These are phyloP conservation scores for Styphnolobium japonicum DNA, from an alignment of 306 rosid species.

Conservation along the genomic window DNA sequence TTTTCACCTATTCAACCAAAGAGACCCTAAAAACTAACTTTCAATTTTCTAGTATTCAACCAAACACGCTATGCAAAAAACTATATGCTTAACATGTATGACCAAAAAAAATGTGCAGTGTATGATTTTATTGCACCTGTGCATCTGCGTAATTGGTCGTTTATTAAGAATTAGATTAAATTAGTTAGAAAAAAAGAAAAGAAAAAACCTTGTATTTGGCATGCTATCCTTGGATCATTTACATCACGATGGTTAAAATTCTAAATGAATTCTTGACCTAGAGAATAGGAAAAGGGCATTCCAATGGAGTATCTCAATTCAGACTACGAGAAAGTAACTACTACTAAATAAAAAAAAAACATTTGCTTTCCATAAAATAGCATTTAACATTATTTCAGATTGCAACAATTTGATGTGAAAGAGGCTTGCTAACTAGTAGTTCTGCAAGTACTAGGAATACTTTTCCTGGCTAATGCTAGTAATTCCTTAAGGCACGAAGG, in stretches of 20 bases:
- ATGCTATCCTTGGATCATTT: background rate
- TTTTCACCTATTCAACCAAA: no score
- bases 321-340: background rate
- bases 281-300: background rate
- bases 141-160: background rate
- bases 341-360: background rate
- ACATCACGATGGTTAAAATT: background rate
- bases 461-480: background rate
- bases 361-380: background rate
- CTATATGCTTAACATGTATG: no score
- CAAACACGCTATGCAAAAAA: no score
- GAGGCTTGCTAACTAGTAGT: background rate
- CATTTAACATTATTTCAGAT: background rate
- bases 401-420: constrained; percentile 1
- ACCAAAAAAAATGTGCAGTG: no score
- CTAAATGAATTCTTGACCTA: background rate
- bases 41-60: no score
- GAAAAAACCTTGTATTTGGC: background rate
- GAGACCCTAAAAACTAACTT: no score
- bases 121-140: background rate
- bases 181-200: background rate
- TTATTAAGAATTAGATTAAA: no score
- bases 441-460: background rate
- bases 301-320: background rate
- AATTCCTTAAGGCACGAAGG: background rate